A percentile compares a stretch with the other conserved stretches of the same genome.
Evolutionary conservation across 169 alveolate species (phyloP).

Genomic region (Plasmodium blacklocki): DNA sequence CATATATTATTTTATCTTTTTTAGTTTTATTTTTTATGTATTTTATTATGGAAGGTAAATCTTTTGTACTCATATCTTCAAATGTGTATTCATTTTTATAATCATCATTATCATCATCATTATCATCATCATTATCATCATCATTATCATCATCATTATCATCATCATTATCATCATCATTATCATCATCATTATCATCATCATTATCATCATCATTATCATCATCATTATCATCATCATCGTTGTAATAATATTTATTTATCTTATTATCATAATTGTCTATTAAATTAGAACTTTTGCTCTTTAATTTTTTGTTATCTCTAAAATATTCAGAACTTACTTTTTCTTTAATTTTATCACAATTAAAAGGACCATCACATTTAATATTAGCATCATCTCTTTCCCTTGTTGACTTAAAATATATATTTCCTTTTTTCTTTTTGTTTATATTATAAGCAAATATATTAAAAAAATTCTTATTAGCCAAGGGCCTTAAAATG

Average conservation of each 20-base stretch:
- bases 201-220: not conserved
- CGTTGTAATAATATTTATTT: not conserved
- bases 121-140: too few relatives aligned
- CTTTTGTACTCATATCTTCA: constrained; percentile 64
- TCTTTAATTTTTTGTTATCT: not conserved
- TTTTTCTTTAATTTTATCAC: not conserved
- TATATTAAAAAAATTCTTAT: too few relatives aligned
- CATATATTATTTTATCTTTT: constrained; percentile 42
- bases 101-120: too few relatives aligned
- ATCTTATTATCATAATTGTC: not conserved
- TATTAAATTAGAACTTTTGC: not conserved
- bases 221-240: not conserved
- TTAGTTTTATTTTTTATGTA: constrained; percentile 37
- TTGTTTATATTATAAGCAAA: too few relatives aligned
- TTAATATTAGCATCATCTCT: too few relatives aligned
- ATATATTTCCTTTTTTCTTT: too few relatives aligned
- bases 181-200: not conserved
- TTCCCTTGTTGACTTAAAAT: too few relatives aligned
- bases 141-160: not conserved
- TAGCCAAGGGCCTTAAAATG: too few relatives aligned
- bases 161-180: not conserved
- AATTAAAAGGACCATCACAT: not conserved
- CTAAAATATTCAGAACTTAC: not conserved
- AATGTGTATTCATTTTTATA: constrained; percentile 22
- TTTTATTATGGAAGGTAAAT: constrained; percentile 42